Base-by-base conservation (phyloP, 78 protist species). In the Creolimax fragrantissima region DNA sequence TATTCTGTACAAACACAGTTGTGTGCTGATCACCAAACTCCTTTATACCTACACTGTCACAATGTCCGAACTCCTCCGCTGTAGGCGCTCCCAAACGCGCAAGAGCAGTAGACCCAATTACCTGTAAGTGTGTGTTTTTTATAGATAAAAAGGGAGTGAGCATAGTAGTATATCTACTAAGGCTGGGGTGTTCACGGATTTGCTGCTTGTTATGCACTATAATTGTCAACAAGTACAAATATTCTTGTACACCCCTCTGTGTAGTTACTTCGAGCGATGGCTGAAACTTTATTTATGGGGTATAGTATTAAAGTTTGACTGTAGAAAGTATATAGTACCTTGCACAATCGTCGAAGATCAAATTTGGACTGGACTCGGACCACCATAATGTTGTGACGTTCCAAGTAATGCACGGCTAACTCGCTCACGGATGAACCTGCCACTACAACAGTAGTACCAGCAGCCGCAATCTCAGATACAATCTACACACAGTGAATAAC, bases 401-500 rank as follows among this genome's bases (percentile, higher is more conserved):
- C 98, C 47, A 93, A 41, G 95, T 95, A 99, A 95, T 99, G 99
- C 42, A 98, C 36, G 17, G 99, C 99, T 90, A 99, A 44, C 42
- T 99, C 99, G 74, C 99, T 94, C 43, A 98, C 92, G 4, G 91
- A 45, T 45, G 95, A 83, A 35, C 98, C 97, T 43, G 97, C 89
- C 42, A 99, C 95, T 42, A 98, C 81, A 36, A 98, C 97, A 24
- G 94, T 96, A 41, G 95, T 96, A n/a, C 99, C 99, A 4, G 97
- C 11, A n/a, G 85, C 96, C 11, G 96, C 97, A 67, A 99, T 93
- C 42, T 45, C 96, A 84, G n/a, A n/a, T n/a, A n/a, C n/a, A n/a
- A n/a, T n/a, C n/a, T n/a, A n/a, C n/a, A n/a, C n/a, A n/a, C n/a
- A n/a, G n/a, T n/a, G n/a, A n/a, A n/a, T n/a, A n/a, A n/a, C n/a